phyloP scores from a whole-genome alignment of 2,329 filamentous ascomycete species.

The Penicillium nordicum region DNA sequence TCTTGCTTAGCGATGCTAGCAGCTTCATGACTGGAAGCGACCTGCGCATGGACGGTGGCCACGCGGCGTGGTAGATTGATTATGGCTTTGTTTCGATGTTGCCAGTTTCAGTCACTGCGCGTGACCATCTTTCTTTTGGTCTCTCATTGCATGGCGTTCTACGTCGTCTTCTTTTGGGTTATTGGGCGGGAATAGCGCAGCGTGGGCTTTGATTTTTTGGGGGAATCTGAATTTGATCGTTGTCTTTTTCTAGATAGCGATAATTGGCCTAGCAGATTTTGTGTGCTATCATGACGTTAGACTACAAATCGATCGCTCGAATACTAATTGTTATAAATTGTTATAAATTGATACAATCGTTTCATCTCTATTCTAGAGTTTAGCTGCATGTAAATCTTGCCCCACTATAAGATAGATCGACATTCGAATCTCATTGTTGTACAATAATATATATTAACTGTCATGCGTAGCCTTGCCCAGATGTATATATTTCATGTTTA shows the following conservation, averaged over 20 bases:
- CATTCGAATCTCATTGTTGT: not conserved
- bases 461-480: not conserved
- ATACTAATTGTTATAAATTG: not conserved
- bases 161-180: not conserved
- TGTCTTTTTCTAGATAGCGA: not conserved
- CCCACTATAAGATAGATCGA: slow-evolving; percentile 18
- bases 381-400: slow-evolving; percentile 10
- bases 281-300: slow-evolving; percentile 13
- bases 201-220: not conserved
- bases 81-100: slow-evolving; percentile 3
- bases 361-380: not conserved
- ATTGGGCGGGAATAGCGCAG: slow-evolving; percentile 5
- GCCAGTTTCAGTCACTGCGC: slow-evolving; percentile 5
- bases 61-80: slow-evolving; percentile 50
- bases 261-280: not conserved
- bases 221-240: slow-evolving; percentile 4
- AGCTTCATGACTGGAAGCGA: slow-evolving; percentile 56
- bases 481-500: not conserved
- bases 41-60: slow-evolving; percentile 54
- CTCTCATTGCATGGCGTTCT: slow-evolving; percentile 24
- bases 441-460: not conserved
- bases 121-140: slow-evolving; percentile 9
- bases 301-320: slow-evolving; percentile 20
- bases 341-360: not conserved
- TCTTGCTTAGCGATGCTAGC: slow-evolving; percentile 49